These are phyloP conservation scores for Bauhinia variegata DNA, from an alignment of 306 rosid genomes.

Conservation along the genomic window DNA sequence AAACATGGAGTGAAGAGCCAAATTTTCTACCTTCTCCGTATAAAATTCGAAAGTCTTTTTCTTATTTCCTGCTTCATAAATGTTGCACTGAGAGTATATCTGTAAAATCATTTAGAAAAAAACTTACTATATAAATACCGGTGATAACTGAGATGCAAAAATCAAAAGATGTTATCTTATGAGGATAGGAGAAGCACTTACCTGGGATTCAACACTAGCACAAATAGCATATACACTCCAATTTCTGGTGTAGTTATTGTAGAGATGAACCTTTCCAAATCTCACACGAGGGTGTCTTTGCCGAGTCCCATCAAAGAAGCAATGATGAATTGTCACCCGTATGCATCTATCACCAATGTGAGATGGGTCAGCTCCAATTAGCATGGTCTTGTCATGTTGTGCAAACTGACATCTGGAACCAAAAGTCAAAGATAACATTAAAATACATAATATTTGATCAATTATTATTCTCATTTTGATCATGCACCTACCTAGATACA, in stretches of 20 bases:
- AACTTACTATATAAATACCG: slow-evolving; percentile 6
- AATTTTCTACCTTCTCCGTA: slow-evolving; percentile 67
- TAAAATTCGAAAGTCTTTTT: slow-evolving; percentile 75
- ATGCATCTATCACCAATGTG: slow-evolving; percentile 83
- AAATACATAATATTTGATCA: slow-evolving; percentile 9
- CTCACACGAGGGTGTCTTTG: slow-evolving; percentile 93
- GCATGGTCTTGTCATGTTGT: slow-evolving; percentile 89
- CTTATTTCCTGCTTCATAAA: slow-evolving; percentile 75
- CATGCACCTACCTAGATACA: slow-evolving; percentile 64
- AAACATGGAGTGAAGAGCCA: slow-evolving; percentile 2
- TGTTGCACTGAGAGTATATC: slow-evolving; percentile 80
- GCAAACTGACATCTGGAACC: slow-evolving; percentile 75
- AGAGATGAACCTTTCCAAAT: slow-evolving; percentile 86
- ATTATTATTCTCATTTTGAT: slow-evolving; percentile 14
- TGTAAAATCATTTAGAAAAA: slow-evolving; percentile 37
- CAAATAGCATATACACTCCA: slow-evolving; percentile 96
- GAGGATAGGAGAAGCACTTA: slow-evolving; percentile 22
- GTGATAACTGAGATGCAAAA: background rate
- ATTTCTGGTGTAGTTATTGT: slow-evolving; percentile 86
- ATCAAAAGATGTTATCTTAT: background rate
- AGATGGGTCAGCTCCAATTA: slow-evolving; percentile 88
- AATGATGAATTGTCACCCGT: slow-evolving; percentile 91
- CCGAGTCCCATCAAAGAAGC: slow-evolving; percentile 87
- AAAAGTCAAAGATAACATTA: slow-evolving; percentile 32
- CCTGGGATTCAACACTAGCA: slow-evolving; percentile 97